Conservation (phyloP, 768 basidiomycete species). For the Pleurotus salmoneostramineus region DNA sequence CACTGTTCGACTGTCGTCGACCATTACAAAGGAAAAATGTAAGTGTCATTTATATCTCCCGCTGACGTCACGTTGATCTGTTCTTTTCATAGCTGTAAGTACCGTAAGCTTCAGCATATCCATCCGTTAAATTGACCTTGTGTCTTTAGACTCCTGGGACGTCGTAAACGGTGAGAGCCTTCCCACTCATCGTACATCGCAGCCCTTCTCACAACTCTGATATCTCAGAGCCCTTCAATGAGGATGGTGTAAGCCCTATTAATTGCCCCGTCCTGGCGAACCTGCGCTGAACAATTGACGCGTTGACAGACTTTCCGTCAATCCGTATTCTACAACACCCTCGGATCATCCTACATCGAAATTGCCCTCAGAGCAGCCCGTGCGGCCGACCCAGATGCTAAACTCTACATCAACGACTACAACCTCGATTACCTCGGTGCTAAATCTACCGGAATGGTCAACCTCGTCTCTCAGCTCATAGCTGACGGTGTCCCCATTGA, state of each 20-base stretch:
- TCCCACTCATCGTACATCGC: neutral
- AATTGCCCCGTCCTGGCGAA: neutral
- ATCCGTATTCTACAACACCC: constrained; percentile 49
- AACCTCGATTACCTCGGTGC: constrained; percentile 39
- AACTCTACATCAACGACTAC: constrained; percentile 38
- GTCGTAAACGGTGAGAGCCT: constrained; percentile 40
- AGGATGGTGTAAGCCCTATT: constrained; percentile 34
- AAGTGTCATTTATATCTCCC: constrained; percentile 9
- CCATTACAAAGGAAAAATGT: constrained; percentile 36
- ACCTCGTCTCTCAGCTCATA: constrained; percentile 46
- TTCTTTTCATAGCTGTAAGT: constrained; percentile 1
- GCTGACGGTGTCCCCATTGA: constrained; percentile 48
- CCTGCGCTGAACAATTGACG: neutral
- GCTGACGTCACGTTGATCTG: neutral
- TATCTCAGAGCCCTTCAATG: constrained; percentile 48
- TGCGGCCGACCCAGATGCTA: constrained; percentile 49
- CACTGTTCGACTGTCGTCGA: constrained; percentile 30
- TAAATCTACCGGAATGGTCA: constrained; percentile 53
- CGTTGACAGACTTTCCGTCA: constrained; percentile 35
- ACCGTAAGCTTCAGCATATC: constrained; percentile 8
- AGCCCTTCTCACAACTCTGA: constrained; percentile 3
- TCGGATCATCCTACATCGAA: constrained; percentile 44
- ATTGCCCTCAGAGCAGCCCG: constrained; percentile 51
- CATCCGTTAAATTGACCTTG: constrained; percentile 10
- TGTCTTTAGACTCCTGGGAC: constrained; percentile 39